Conservation (phyloP, 768 basidiomycete species). For the Candolleomyces efflorescens region DNA sequence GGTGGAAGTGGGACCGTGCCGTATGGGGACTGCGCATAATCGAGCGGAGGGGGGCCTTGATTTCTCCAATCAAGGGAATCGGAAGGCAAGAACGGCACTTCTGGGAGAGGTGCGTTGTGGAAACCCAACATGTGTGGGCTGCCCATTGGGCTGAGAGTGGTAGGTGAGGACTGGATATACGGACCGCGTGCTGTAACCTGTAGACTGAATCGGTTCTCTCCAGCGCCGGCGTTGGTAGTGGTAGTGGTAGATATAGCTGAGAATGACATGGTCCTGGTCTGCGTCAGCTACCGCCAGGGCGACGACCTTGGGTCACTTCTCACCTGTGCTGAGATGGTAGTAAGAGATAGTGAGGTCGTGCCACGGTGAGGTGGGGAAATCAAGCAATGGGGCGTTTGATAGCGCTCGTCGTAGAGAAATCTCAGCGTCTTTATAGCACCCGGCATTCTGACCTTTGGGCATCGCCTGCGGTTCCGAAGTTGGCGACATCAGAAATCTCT, state of each 20-base stretch:
- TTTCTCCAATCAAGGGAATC: not conserved
- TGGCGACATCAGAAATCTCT: too few species aligned
- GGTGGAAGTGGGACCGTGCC: slow-evolving; percentile 4
- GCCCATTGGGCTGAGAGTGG: slow-evolving; percentile 5
- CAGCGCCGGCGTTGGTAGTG: not conserved
- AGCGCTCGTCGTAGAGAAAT: too few species aligned
- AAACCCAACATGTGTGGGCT: slow-evolving; percentile 1
- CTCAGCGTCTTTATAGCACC: too few species aligned
- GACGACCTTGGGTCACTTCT: too few species aligned
- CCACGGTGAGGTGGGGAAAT: too few species aligned
- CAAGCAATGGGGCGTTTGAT: too few species aligned
- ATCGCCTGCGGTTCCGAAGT: too few species aligned
- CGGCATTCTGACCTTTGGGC: too few species aligned
- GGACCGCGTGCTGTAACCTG: slow-evolving; percentile 1
- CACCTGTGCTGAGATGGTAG: too few species aligned
- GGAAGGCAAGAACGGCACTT: not conserved
- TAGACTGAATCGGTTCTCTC: not conserved
- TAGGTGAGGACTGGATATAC: not conserved
- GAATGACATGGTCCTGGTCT: not conserved
- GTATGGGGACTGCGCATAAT: not conserved
- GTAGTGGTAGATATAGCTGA: not conserved
- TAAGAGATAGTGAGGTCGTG: too few species aligned
- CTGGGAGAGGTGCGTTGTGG: not conserved
- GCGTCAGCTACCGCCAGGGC: not conserved
- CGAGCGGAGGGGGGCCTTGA: not conserved